phyloP scores from a whole-genome alignment of 169 alveolate species.

The Plasmodium malariae region DNA sequence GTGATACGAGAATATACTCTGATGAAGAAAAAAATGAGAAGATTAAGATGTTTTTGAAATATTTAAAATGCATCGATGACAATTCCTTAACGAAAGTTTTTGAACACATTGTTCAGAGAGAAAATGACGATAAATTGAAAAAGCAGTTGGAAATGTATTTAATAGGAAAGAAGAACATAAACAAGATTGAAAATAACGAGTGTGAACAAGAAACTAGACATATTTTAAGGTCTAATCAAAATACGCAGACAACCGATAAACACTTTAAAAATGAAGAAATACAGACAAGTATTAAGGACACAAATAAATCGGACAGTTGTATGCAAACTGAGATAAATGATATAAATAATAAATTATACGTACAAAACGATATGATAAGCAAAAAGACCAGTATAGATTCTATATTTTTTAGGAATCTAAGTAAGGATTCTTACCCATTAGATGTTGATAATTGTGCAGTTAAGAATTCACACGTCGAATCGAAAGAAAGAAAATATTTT shows the following conservation, averaged over 20 bases:
- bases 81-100: constrained; percentile 23
- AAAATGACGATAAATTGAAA: constrained; percentile 15
- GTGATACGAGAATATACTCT: not conserved
- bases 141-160: constrained; percentile 23
- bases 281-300: constrained; percentile 26
- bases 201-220: not conserved
- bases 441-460: not conserved
- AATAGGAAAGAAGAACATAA: constrained; percentile 1
- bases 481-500: not conserved
- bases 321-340: constrained; percentile 68
- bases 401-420: constrained; percentile 55
- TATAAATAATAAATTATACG: constrained; percentile 23
- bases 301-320: constrained; percentile 16
- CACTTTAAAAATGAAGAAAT: constrained; percentile 41
- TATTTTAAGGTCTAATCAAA: constrained; percentile 2
- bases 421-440: constrained; percentile 15
- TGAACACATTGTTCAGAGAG: constrained; percentile 56
- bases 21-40: constrained; percentile 20
- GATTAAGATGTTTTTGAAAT: constrained; percentile 31
- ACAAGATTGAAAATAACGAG: not conserved
- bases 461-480: not conserved
- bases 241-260: constrained; percentile 44
- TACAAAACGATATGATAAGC: constrained; percentile 45
- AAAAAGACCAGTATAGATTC: constrained; percentile 77
- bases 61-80: constrained; percentile 52